Conservation (phyloP, 2,329 filamentous ascomycete genomes). For the Verticillium isaacii region DNA sequence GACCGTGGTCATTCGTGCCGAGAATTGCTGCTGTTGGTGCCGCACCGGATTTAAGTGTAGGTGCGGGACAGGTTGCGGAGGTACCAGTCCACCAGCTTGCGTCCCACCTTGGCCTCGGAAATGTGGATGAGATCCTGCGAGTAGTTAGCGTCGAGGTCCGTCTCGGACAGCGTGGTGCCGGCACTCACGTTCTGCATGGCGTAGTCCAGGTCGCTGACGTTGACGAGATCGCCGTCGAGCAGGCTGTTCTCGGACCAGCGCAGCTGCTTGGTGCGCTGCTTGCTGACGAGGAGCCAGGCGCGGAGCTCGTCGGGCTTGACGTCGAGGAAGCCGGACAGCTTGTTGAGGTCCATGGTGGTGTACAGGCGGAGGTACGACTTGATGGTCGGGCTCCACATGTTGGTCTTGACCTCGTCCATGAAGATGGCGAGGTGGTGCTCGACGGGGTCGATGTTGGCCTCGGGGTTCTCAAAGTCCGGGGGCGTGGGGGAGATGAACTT, state of each 20-base stretch:
- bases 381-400: slow-evolving; percentile 95
- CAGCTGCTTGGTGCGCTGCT: slow-evolving; percentile 95
- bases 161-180: not conserved
- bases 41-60: slow-evolving; percentile 55
- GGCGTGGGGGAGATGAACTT: slow-evolving; percentile 99
- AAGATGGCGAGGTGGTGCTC: slow-evolving; percentile 97
- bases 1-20: not conserved
- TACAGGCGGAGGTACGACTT: slow-evolving; percentile 99
- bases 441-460: slow-evolving; percentile 91
- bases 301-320: slow-evolving; percentile 94
- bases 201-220: slow-evolving; percentile 94
- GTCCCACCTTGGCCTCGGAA: slow-evolving; percentile 95
- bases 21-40: not conserved
- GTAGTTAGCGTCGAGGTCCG: slow-evolving; percentile 15
- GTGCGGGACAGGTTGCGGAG: slow-evolving; percentile 92
- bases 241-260: slow-evolving; percentile 88
- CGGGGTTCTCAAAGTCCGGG: slow-evolving; percentile 95
- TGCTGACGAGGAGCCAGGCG: slow-evolving; percentile 92
- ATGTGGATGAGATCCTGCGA: slow-evolving; percentile 90
- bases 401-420: slow-evolving; percentile 99
- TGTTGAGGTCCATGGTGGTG: slow-evolving; percentile 98
- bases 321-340: slow-evolving; percentile 94
- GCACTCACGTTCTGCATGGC: slow-evolving; percentile 61
- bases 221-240: slow-evolving; percentile 87
- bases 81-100: slow-evolving; percentile 98